A percentile compares a stretch with the other conserved stretches of the same genome.
Conservation (phyloP, 139 green algal species). For the Closterium sp. region DNA sequence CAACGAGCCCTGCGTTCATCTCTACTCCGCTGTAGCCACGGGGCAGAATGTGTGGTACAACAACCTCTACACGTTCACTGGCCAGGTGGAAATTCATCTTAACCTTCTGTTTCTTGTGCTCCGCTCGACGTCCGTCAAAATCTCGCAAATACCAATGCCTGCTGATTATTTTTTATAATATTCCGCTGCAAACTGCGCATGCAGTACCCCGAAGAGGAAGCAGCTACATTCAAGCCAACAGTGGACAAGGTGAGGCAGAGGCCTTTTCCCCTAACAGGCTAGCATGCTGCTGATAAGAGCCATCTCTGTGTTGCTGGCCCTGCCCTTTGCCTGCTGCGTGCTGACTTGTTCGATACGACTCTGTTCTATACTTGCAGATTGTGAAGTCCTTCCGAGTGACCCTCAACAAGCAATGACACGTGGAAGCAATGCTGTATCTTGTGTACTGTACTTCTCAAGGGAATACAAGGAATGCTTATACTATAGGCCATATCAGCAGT, state of each 20-base stretch:
- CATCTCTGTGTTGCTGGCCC: no score
- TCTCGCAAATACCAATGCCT: no score
- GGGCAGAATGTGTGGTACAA: not conserved
- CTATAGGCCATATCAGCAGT: no score
- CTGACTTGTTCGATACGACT: not conserved
- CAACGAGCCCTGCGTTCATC: not conserved
- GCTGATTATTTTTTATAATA: no score
- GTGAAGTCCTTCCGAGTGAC: not conserved
- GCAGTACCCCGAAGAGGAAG: not conserved
- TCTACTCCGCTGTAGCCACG: not conserved
- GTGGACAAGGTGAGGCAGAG: not conserved
- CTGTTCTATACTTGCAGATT: not conserved
- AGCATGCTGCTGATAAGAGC: no score
- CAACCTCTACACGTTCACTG: conserved; percentile 10
- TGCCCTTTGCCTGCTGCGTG: not conserved
- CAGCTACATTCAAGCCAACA: not conserved
- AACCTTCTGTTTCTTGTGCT: no score
- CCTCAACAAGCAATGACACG: not conserved
- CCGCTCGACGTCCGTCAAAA: no score
- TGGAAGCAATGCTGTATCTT: not conserved
- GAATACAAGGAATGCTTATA: no score
- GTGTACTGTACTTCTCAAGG: no score
- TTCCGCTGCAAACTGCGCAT: no score
- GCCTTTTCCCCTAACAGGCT: not conserved
- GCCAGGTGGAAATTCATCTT: not conserved